A percentile compares a stretch with the other conserved stretches of the same genome.
phyloP scores from a whole-genome alignment of 495 filamentous ascomycete genomes.

The Stereocaulon alpinum region DNA sequence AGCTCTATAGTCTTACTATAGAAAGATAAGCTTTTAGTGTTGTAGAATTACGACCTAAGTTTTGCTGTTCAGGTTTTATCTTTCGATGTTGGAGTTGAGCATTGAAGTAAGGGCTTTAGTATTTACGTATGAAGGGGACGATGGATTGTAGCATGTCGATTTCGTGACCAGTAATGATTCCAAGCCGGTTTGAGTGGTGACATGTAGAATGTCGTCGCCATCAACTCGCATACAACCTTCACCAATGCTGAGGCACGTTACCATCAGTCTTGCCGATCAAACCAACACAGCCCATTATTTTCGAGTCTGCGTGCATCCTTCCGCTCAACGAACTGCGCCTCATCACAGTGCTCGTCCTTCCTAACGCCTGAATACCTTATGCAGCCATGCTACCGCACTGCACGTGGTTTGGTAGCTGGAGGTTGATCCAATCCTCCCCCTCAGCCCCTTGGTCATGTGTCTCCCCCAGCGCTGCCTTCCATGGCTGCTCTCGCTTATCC shows the following conservation, averaged over 20 bases:
- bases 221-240: too few species aligned
- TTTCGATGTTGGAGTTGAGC: too few species aligned
- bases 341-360: conserved; percentile 11
- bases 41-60: too few species aligned
- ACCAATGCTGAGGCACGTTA: background rate
- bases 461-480: background rate
- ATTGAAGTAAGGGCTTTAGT: conserved; percentile 14
- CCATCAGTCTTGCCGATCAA: background rate
- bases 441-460: background rate
- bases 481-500: conserved; percentile 6
- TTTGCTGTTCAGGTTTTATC: too few species aligned
- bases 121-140: conserved; percentile 5
- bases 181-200: too few species aligned
- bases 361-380: background rate
- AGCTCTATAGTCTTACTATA: too few species aligned
- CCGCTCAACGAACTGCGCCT: background rate
- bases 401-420: background rate
- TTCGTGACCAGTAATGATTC: background rate
- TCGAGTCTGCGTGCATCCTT: background rate
- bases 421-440: conserved; percentile 1
- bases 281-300: background rate
- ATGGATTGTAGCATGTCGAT: background rate
- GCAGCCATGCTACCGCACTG: background rate
- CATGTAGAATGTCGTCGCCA: too few species aligned
- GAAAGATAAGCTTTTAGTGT: too few species aligned